These are phyloP conservation scores for Aspergillus homomorphus DNA, from an alignment of 495 filamentous ascomycete species.

Conservation along the genomic window DNA sequence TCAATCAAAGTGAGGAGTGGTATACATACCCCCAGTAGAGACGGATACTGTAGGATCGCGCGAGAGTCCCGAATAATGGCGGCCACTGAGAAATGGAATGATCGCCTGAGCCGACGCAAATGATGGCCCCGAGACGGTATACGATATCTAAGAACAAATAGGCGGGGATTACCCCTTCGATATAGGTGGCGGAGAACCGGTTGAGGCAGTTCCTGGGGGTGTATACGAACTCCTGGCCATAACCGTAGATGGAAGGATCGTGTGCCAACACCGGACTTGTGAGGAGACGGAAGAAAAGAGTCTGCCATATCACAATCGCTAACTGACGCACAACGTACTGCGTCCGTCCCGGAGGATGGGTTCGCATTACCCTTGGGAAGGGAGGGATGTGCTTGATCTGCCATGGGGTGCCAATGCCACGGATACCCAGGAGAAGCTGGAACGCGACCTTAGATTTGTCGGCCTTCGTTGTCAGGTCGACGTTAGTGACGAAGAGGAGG, in stretches of 20 bases:
- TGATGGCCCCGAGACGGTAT: not conserved
- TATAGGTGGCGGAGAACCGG: not conserved
- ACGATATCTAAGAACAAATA: not conserved
- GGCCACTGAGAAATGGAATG: not conserved
- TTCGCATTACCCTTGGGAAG: not conserved
- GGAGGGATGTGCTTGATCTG: constrained; percentile 7
- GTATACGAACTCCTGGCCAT: not conserved
- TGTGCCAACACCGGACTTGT: not conserved
- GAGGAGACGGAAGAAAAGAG: not conserved
- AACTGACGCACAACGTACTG: constrained; percentile 3
- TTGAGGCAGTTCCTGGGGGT: not conserved
- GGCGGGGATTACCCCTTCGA: not conserved
- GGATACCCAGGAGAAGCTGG: not conserved
- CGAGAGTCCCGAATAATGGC: not conserved
- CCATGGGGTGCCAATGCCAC: constrained; percentile 12
- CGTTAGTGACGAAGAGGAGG: constrained; percentile 1
- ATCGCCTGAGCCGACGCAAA: not conserved
- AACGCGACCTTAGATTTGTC: not conserved
- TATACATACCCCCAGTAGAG: constrained; percentile 1
- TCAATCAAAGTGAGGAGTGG: not conserved
- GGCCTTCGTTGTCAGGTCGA: not conserved
- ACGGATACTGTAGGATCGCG: not conserved
- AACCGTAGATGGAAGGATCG: not conserved
- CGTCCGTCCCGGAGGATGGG: not conserved
- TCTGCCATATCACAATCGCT: constrained; percentile 3